A percentile compares a stretch with the other conserved stretches of the same genome.
Conservation (phyloP, 2,329 filamentous ascomycete species). For the Amesomyces nigricolor region DNA sequence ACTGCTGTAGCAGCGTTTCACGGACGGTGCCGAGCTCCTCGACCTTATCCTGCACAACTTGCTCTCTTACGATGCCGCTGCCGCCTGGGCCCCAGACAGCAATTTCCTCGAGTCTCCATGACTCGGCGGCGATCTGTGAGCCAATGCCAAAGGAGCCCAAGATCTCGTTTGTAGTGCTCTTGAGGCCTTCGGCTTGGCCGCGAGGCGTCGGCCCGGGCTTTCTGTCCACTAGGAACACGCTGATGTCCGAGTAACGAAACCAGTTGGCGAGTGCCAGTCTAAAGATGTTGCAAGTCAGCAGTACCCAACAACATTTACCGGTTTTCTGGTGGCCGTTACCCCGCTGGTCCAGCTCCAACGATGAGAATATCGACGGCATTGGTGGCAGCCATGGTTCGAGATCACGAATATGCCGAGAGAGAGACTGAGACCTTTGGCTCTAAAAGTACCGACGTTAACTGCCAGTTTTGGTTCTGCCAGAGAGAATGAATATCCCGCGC, state of each 20-base stretch:
- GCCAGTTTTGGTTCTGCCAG: too few relatives aligned
- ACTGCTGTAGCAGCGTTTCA: slow-evolving; percentile 16
- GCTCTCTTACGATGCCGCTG: slow-evolving; percentile 17
- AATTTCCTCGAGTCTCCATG: slow-evolving; percentile 20
- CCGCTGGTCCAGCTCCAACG: slow-evolving; percentile 18
- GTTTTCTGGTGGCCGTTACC: not conserved
- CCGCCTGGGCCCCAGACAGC: slow-evolving; percentile 16
- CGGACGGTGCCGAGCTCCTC: slow-evolving; percentile 14
- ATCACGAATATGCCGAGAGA: not conserved
- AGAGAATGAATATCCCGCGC: too few relatives aligned
- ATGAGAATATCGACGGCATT: slow-evolving; percentile 15
- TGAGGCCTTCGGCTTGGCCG: slow-evolving; percentile 18
- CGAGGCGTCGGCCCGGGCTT: slow-evolving; percentile 15
- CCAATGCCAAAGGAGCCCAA: slow-evolving; percentile 17
- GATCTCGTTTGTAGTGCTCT: slow-evolving; percentile 19
- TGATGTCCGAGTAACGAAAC: slow-evolving; percentile 15
- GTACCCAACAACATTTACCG: not conserved
- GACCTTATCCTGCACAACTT: slow-evolving; percentile 14
- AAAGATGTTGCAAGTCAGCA: not conserved
- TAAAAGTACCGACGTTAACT: too few relatives aligned
- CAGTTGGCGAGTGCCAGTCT: slow-evolving; percentile 17
- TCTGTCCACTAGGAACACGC: slow-evolving; percentile 14
- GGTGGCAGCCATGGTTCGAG: not conserved
- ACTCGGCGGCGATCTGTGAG: slow-evolving; percentile 10
- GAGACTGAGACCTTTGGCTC: too few relatives aligned